These are phyloP conservation scores for Phyllostachys edulis DNA, from an alignment of 176 grass and related monocot genomes.

Conservation along the genomic window DNA sequence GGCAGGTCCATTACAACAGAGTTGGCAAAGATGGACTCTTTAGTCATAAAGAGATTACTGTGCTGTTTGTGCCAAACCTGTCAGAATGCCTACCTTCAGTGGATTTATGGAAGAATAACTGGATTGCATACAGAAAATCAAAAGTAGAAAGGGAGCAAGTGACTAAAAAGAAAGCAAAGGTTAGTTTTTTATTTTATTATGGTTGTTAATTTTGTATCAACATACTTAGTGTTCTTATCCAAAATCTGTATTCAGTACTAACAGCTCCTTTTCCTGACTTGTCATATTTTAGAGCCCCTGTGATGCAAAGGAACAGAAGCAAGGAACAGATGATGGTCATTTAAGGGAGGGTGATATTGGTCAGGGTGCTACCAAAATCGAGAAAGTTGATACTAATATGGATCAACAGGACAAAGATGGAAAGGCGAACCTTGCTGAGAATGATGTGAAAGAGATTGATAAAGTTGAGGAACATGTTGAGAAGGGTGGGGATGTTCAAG, in stretches of 20 bases:
- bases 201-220: conserved; percentile 2
- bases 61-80: conserved; percentile 60
- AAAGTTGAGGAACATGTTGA: conserved; percentile 17
- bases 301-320: conserved; percentile 46
- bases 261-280: neutral
- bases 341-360: conserved; percentile 16
- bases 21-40: conserved; percentile 60
- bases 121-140: conserved; percentile 53
- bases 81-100: conserved; percentile 57
- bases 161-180: conserved; percentile 46
- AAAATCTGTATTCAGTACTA: neutral
- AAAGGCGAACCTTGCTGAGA: conserved; percentile 21
- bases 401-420: conserved; percentile 31
- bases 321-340: conserved; percentile 30
- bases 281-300: conserved; percentile 32
- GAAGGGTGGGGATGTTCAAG: conserved; percentile 29
- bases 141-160: conserved; percentile 42
- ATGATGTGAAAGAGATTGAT: conserved; percentile 23
- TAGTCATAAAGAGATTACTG: conserved; percentile 63
- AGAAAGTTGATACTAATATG: conserved; percentile 14
- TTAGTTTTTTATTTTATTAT: conserved; percentile 34
- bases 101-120: conserved; percentile 57
- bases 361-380: conserved; percentile 14
- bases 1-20: conserved; percentile 73
- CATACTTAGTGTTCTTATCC: conserved; percentile 7